phyloP scores from a whole-genome alignment of 164 flowering plant genomes.

The Chimonanthus praecox region DNA sequence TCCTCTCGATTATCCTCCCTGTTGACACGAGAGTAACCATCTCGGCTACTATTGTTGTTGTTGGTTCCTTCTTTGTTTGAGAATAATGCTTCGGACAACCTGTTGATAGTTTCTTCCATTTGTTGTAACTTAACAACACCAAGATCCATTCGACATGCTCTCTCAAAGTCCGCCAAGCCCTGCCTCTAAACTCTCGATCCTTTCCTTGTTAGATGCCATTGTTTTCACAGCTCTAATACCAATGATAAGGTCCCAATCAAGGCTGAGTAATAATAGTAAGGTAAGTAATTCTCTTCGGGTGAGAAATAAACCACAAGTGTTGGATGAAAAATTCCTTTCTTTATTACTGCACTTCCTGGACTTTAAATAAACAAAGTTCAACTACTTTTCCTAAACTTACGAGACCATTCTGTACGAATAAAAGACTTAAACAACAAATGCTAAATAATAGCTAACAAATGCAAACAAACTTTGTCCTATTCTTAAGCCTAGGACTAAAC shows the following conservation, averaged over 20 bases:
- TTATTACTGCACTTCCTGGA: background rate
- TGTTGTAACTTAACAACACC: background rate
- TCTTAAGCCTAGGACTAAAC: no score
- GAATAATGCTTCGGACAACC: background rate
- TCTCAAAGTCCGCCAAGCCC: constrained; percentile 4
- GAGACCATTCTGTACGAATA: no score
- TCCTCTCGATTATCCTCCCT: background rate
- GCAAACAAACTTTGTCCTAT: no score
- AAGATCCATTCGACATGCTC: background rate
- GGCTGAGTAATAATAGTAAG: background rate
- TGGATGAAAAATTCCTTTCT: background rate
- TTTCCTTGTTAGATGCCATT: constrained; percentile 7
- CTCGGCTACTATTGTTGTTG: background rate
- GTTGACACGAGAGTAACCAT: background rate
- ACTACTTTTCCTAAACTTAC: background rate
- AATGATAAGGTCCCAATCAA: constrained; percentile 6
- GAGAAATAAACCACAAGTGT: background rate
- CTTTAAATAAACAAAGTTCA: background rate
- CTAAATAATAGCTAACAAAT: background rate
- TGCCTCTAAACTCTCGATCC: constrained; percentile 1
- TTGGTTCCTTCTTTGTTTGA: background rate
- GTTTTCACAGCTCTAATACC: constrained; percentile 4
- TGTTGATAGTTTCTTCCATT: background rate
- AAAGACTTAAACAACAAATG: background rate
- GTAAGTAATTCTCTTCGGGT: background rate